Conservation (phyloP, 192 early-diverging fungal species). For the Dissophora globulifera region DNA sequence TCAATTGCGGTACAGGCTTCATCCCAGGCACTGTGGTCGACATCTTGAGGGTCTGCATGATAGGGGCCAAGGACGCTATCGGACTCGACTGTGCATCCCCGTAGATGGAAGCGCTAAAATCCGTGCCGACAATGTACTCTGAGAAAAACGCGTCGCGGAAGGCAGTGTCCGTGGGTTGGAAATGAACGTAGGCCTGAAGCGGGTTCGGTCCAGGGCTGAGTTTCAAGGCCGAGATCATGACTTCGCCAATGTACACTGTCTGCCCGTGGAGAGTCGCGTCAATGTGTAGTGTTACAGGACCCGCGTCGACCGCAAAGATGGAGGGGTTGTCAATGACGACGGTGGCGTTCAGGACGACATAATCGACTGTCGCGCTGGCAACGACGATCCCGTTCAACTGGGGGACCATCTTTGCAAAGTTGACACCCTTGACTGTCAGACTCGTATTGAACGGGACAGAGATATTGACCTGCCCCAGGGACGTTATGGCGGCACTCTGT, state of each 20-base stretch:
- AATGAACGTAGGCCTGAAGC: conserved; percentile 8
- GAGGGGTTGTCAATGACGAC: conserved; percentile 36
- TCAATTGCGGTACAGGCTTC: conserved; percentile 19
- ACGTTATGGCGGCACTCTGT: conserved; percentile 16
- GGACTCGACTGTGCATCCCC: conserved; percentile 22
- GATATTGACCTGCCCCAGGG: conserved; percentile 31
- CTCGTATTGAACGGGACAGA: conserved; percentile 40
- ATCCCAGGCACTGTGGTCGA: conserved; percentile 29
- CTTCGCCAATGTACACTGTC: conserved; percentile 29
- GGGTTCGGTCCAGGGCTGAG: conserved; percentile 26
- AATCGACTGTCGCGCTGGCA: conserved; percentile 8
- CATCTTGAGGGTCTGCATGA: conserved; percentile 30
- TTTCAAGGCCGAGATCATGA: conserved; percentile 13
- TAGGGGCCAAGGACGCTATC: conserved; percentile 9
- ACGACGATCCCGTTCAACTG: conserved; percentile 17
- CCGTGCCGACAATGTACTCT: conserved; percentile 25
- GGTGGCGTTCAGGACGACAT: conserved; percentile 32
- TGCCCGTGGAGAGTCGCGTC: neutral
- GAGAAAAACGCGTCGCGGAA: conserved; percentile 34
- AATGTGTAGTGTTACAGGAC: conserved; percentile 21
- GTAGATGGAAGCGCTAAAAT: conserved; percentile 27
- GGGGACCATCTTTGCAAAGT: conserved; percentile 24
- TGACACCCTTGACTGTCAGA: conserved; percentile 20
- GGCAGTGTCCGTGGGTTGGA: conserved; percentile 13
- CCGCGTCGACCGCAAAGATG: conserved; percentile 35